Conservation (phyloP, 1,284 basidiomycete species). For the Pulchroboletus neoregius region DNA sequence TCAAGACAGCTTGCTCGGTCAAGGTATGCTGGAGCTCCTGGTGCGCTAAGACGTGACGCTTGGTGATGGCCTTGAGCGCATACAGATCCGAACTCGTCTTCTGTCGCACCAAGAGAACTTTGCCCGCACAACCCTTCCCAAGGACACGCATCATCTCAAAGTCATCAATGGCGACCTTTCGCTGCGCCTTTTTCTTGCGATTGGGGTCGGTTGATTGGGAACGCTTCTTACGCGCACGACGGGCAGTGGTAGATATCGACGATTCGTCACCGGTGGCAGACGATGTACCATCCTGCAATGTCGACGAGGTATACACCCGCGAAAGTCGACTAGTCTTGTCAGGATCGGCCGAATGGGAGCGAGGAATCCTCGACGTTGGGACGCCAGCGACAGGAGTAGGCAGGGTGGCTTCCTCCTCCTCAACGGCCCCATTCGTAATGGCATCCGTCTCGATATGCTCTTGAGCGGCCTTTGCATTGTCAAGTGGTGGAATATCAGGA, state of each 20-base stretch:
- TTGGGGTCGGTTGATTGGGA: constrained; percentile 50
- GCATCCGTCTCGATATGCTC: constrained; percentile 23
- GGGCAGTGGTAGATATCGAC: constrained; percentile 55
- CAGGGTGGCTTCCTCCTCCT: constrained; percentile 31
- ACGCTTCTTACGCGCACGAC: constrained; percentile 51
- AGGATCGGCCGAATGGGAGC: constrained; percentile 74
- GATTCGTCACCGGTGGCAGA: constrained; percentile 58
- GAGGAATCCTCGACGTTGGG: constrained; percentile 47
- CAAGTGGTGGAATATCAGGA: constrained; percentile 14
- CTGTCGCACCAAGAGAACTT: constrained; percentile 84
- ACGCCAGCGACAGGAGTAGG: constrained; percentile 41
- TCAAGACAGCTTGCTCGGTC: constrained; percentile 91
- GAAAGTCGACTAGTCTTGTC: constrained; percentile 54
- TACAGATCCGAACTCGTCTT: constrained; percentile 69
- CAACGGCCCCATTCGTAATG: constrained; percentile 22
- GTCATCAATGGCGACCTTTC: constrained; percentile 79
- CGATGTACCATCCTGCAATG: constrained; percentile 43
- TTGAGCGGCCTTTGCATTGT: constrained; percentile 24
- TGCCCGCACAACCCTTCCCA: constrained; percentile 95
- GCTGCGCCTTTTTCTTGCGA: constrained; percentile 51
- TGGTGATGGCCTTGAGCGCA: constrained; percentile 96
- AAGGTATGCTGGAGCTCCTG: constrained; percentile 94
- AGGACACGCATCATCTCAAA: constrained; percentile 96
- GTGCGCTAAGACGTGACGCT: constrained; percentile 91
- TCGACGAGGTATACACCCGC: constrained; percentile 47